Conservation (phyloP, 192 early-diverging fungal genomes). For the Podila verticillata region DNA sequence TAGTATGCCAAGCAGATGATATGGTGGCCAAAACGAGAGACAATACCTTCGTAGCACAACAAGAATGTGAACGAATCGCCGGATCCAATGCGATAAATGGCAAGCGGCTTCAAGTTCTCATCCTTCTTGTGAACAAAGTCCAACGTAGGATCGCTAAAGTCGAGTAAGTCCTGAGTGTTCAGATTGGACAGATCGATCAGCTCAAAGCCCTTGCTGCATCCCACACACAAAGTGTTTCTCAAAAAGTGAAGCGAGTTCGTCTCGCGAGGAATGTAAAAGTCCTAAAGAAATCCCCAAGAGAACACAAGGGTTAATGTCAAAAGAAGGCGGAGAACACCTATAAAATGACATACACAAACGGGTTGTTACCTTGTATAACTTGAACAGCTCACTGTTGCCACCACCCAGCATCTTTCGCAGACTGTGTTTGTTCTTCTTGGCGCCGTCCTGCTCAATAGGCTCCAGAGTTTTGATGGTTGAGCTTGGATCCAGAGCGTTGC, state of each 20-base stretch:
- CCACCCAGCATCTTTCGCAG: slow-evolving; percentile 34
- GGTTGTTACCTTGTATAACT: slow-evolving; percentile 66
- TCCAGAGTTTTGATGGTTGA: slow-evolving; percentile 56
- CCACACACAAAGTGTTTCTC: slow-evolving; percentile 87
- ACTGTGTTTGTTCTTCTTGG: slow-evolving; percentile 51
- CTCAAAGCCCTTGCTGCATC: slow-evolving; percentile 93
- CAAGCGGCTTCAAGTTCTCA: slow-evolving; percentile 82
- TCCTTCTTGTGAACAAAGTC: slow-evolving; percentile 79
- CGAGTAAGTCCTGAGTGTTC: slow-evolving; percentile 87
- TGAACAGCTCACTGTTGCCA: slow-evolving; percentile 56
- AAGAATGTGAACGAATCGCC: slow-evolving; percentile 73
- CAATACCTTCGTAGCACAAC: slow-evolving; percentile 89
- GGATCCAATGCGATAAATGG: slow-evolving; percentile 81
- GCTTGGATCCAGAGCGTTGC: slow-evolving; percentile 37
- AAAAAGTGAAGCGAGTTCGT: slow-evolving; percentile 87
- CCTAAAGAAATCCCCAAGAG: slow-evolving; percentile 62
- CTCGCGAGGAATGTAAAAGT: slow-evolving; percentile 95
- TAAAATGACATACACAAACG: slow-evolving; percentile 56
- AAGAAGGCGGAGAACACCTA: background rate
- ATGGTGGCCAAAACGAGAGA: background rate
- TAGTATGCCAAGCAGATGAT: background rate
- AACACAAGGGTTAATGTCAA: background rate
- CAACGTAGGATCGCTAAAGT: slow-evolving; percentile 82
- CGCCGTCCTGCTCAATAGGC: slow-evolving; percentile 51
- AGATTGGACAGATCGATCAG: slow-evolving; percentile 87